Base-by-base conservation (phyloP, 352 stramenopile genomes). In the Phytophthora niederhauseri region DNA sequence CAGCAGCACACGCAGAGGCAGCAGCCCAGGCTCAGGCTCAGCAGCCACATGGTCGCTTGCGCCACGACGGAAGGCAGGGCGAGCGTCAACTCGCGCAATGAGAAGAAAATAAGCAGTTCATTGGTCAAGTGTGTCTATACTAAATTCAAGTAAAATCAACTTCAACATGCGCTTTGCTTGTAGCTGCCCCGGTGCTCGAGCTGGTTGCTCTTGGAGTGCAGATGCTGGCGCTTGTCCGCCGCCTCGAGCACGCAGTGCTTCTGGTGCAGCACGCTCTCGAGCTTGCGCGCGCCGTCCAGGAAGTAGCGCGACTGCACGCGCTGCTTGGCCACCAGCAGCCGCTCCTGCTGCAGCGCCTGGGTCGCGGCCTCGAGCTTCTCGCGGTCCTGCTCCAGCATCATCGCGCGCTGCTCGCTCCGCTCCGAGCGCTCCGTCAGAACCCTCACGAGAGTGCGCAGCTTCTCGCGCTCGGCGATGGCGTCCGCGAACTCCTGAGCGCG, bases 231-330 rank as follows among this genome's bases (percentile, higher is more conserved):
- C 38, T 70, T 73, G 54, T 67, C 65, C 26, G 24, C 38, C 22
- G 51, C 67, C 57, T 74, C 66, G 66, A 77, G 61, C 56, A 51
- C 67, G 24, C 56, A 65, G 52, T 82, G 73, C 54, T 91, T 85
- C 66, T 88, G 79, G 45, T 91, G 76, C 26, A 89, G 41, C 68
- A 92, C 76, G 30, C 67, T 67, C 69, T 91, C 84, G 17, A 91
- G 76, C 34, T 90, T 88, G 36, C 78, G 77, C 22, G 87, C 81
- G 49, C 83, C 80, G 55, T 94, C 80, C 19, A 94, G 66, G 54
- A 95, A 82, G 57, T 92, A 81, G 20, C 85, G 82, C 60, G 85
- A 93, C 69, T 95, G 80, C 66, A 89, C 66, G 45, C 85, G 87
- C 70, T 93, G 84, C 64, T 89, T 92, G 38, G 83, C 82, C 19